Evolutionary conservation across 495 filamentous ascomycete species (phyloP), one percentile per base, ranked within the genome.

Genomic region (Geoglossum glabrum): DNA sequence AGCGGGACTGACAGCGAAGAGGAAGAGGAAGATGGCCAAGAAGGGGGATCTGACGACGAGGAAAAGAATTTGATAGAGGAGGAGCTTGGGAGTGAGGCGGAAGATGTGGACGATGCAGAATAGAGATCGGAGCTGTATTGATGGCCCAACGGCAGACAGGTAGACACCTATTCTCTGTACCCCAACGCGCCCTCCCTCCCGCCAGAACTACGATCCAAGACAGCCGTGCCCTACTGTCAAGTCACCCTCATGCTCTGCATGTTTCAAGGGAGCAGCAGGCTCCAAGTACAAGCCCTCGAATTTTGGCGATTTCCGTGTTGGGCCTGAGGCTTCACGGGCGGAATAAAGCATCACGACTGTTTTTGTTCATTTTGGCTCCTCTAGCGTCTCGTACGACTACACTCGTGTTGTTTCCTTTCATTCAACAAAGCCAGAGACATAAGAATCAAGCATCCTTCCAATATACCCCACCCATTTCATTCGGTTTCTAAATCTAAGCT

Each of bases 1-100:
- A 79, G 74, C 33, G 85, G 80, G 30, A 72, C 69, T 2, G 78
- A 72, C 55, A 72, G 71, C 58, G 76, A 74, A n/a, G 74, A 76
- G 61, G 65, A 67, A 8, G 61, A 54, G 23, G 55, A 65, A 50
- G 60, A 63, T 13, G 64, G 27, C 8, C 64, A 57, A 45, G 46
- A 54, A 38, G 30, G 57, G 13, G 54, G 52, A 38, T 43, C 49
- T 26, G 62, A 60, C 30, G 57, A 45, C 21, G 33, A 33, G 43
- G 55, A 60, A 30, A 31, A 13, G 28, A 31, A 30, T 30, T 13
- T 52, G 26, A 26, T 30, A 15, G 49, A 52, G 17, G 49, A 52
- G 30, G 49, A 31, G 4, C 49, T 30, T 28, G 49, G 23, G 10
- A 52, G 49, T 19, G 49, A 52, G 49, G 49, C 11, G 2, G 49